These are phyloP conservation scores for Gomphus bonarii DNA, from an alignment of 1,284 basidiomycete genomes.

Conservation along the genomic window DNA sequence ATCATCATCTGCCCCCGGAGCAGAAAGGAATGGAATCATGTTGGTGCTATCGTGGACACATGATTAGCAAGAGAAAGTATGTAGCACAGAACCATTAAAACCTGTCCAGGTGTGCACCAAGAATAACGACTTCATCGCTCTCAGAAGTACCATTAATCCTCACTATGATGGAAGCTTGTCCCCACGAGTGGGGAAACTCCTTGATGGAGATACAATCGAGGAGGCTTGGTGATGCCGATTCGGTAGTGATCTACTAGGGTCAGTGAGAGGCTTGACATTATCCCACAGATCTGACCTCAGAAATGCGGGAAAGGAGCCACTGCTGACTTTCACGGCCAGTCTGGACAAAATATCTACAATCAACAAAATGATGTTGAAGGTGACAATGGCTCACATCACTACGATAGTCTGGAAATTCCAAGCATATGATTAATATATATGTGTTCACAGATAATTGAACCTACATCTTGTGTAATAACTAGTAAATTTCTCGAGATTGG, in stretches of 20 bases:
- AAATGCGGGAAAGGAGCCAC: constrained; percentile 73
- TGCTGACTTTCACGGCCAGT: constrained; percentile 73
- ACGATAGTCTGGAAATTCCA: constrained; percentile 55
- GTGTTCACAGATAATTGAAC: constrained; percentile 19
- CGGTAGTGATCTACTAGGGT: constrained; percentile 47
- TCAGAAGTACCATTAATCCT: constrained; percentile 61
- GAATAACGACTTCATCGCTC: constrained; percentile 50
- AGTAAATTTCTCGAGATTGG: constrained; percentile 65
- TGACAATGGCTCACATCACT: constrained; percentile 44
- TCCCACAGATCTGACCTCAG: constrained; percentile 37
- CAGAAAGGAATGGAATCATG: constrained; percentile 74
- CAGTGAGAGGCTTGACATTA: constrained; percentile 5
- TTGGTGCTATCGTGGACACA: constrained; percentile 48
- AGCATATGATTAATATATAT: constrained; percentile 18
- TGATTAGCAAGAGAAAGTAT: constrained; percentile 1
- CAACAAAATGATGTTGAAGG: background rate
- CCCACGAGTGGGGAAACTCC: constrained; percentile 87
- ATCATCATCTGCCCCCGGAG: constrained; percentile 86
- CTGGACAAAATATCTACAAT: constrained; percentile 24
- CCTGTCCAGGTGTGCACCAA: constrained; percentile 85
- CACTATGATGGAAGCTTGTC: constrained; percentile 79
- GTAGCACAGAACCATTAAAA: background rate
- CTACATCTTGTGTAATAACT: constrained; percentile 63
- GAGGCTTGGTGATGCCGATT: constrained; percentile 48
- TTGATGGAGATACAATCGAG: constrained; percentile 50